Evolutionary conservation across 2,329 filamentous ascomycete species (phyloP).

Genomic region (Venturiaceae sp.): DNA sequence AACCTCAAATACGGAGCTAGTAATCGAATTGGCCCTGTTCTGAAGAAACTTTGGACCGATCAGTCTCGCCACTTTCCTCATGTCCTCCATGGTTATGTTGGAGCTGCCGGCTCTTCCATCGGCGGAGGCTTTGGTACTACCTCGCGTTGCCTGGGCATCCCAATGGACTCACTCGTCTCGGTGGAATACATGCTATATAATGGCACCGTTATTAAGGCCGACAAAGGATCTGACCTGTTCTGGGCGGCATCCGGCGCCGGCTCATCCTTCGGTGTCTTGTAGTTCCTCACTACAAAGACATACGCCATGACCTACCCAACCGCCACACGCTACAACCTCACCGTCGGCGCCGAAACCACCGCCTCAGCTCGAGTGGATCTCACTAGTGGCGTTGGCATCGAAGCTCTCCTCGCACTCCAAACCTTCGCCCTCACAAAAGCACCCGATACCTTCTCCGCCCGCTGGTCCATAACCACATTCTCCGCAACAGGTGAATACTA

Average conservation of each 20-base stretch:
- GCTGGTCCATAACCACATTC: not conserved
- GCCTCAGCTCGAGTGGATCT: not conserved
- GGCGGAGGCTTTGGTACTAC: conserved; percentile 47
- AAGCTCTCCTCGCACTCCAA: not conserved
- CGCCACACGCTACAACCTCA: not conserved
- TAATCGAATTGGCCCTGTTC: conserved; percentile 33
- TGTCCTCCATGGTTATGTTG: conserved; percentile 26
- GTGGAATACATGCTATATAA: conserved; percentile 48
- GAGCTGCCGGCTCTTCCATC: conserved; percentile 42
- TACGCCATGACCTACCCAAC: not conserved
- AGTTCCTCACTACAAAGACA: not conserved
- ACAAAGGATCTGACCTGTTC: conserved; percentile 44
- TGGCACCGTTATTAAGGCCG: conserved; percentile 33
- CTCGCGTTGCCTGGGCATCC: conserved; percentile 49
- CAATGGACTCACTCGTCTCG: conserved; percentile 45
- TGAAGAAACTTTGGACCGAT: conserved; percentile 19
- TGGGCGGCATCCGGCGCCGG: conserved; percentile 49
- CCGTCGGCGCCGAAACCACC: not conserved
- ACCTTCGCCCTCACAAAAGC: not conserved
- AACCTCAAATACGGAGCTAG: conserved; percentile 39
- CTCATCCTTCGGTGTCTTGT: conserved; percentile 45
- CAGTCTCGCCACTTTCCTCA: not conserved
- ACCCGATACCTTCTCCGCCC: not conserved
- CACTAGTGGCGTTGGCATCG: not conserved
- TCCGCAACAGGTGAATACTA: not conserved